Evolutionary conservation across 495 filamentous ascomycete species (phyloP), one percentile per base, ranked within the genome.

Genomic region (Lophiostoma macrostomum): DNA sequence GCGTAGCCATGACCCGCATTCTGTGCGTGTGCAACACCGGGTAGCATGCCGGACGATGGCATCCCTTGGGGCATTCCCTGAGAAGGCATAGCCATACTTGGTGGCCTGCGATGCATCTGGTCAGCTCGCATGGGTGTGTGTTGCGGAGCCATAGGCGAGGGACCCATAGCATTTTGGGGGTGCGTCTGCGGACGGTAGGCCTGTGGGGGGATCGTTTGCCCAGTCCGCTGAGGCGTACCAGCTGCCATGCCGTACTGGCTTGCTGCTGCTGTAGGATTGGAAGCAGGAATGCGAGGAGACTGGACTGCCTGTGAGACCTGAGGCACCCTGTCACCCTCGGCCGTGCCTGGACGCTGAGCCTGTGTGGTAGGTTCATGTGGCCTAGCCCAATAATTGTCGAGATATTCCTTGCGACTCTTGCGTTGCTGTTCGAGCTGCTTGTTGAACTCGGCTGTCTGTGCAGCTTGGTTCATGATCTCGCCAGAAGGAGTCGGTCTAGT

Each of bases 361-460:
- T 52, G 50, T 3, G 28, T 42, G 10, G 53, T 22, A 10, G 62
- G 58, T 65, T 93, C 89, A 58, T 85, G 91, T 23, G 82, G 86
- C 64, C 83, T 80, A 50, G 80, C 77, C 83, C 87, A 96, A 38
- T 84, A 78, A 51, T 82, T 82, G 44, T 88, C 82, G 55, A 93
- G 74, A 50, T 85, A 91, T 45, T 89, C 83, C 34, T 73, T 77
- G 44, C 93, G 84, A 66, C 83, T 81, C 23, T 75, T 81, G 48
- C 91, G 81, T 61, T 89, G 84, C 49, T 83, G 77, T 50, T 82
- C 84, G 23, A 97, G 73, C 24, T 75, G 73, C 61, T 91, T 91
- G 70, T 95, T 97, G 73, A 83, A 95, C 62, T 97, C 91, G 27
- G 89, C 87, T 3, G 91, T 84, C 32, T 93, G 88, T 25, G 86